Percentiles rank a stretch among this genome's conserved stretches.
Conservation (phyloP, 257 asterid genomes). For the Leonotis leonurus region DNA sequence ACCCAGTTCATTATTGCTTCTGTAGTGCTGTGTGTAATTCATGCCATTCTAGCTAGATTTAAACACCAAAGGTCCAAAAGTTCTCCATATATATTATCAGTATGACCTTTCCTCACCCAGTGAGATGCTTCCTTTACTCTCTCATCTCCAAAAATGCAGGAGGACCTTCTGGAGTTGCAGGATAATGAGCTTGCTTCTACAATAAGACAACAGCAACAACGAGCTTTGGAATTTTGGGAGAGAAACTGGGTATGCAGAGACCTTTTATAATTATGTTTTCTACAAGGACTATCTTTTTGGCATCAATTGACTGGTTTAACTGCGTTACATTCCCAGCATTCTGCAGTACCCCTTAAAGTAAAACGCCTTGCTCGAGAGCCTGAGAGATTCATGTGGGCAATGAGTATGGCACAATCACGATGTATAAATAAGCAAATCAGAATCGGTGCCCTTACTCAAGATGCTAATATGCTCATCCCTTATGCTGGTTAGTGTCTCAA, state of each 20-base stretch:
- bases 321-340: constrained; percentile 45
- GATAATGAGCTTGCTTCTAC: constrained; percentile 76
- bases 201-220: constrained; percentile 59
- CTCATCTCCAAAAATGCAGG: constrained; percentile 39
- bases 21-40: not conserved
- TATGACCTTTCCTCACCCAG: constrained; percentile 11
- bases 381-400: constrained; percentile 92
- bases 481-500: constrained; percentile 80
- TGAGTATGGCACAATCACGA: constrained; percentile 87
- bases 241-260: constrained; percentile 71
- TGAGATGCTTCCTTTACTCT: constrained; percentile 14
- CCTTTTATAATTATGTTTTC: constrained; percentile 4
- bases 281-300: constrained; percentile 6
- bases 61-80: not conserved
- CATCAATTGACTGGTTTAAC: constrained; percentile 17
- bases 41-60: constrained; percentile 6
- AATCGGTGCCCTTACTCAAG: constrained; percentile 84
- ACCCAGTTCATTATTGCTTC: not conserved
- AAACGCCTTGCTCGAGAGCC: constrained; percentile 90
- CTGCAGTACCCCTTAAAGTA: constrained; percentile 84
- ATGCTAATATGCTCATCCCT: constrained; percentile 83
- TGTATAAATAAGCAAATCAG: constrained; percentile 63
- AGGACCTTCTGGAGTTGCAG: constrained; percentile 89
- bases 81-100: not conserved
- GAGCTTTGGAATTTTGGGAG: constrained; percentile 89